A percentile compares a stretch with the other conserved stretches of the same genome.
Conservation (phyloP, 1,284 basidiomycete genomes). For the Cryptococcus maquisensis region DNA sequence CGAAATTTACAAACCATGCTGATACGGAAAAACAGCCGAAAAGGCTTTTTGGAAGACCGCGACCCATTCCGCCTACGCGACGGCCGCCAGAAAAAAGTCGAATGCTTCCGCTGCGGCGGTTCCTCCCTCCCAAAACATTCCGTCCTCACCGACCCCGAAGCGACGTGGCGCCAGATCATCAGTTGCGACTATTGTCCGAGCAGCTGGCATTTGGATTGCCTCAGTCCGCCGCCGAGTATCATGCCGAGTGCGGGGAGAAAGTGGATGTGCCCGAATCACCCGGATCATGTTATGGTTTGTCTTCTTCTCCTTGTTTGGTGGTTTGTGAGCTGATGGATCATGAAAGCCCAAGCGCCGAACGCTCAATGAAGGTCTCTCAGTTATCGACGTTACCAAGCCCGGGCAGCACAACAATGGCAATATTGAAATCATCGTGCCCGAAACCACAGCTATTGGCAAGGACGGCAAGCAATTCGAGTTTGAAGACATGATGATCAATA, state of each 20-base stretch:
- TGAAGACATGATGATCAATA: slow-evolving; percentile 52
- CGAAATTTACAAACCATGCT: not conserved
- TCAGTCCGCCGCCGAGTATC: slow-evolving; percentile 79
- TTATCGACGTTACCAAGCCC: slow-evolving; percentile 65
- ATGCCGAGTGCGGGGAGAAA: slow-evolving; percentile 85
- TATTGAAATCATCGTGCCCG: slow-evolving; percentile 60
- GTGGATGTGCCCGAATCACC: slow-evolving; percentile 99
- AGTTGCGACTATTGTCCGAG: slow-evolving; percentile 93
- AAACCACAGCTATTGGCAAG: not conserved
- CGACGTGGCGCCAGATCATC: slow-evolving; percentile 59
- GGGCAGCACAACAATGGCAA: slow-evolving; percentile 84
- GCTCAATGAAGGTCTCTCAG: slow-evolving; percentile 62
- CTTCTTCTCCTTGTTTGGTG: not conserved
- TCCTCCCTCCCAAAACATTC: slow-evolving; percentile 56
- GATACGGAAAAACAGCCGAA: slow-evolving; percentile 58
- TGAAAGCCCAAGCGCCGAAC: slow-evolving; percentile 68
- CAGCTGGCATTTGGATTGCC: slow-evolving; percentile 96
- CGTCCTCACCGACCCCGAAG: slow-evolving; percentile 36
- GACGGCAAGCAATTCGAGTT: slow-evolving; percentile 30
- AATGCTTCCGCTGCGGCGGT: slow-evolving; percentile 84
- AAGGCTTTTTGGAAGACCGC: slow-evolving; percentile 83
- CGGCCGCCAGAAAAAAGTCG: slow-evolving; percentile 69
- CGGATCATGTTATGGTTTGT: slow-evolving; percentile 62
- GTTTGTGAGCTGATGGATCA: not conserved
- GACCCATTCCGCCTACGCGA: slow-evolving; percentile 86